Base-by-base conservation (phyloP, 2,329 filamentous ascomycete species). In the Paradendryphiella salina region DNA sequence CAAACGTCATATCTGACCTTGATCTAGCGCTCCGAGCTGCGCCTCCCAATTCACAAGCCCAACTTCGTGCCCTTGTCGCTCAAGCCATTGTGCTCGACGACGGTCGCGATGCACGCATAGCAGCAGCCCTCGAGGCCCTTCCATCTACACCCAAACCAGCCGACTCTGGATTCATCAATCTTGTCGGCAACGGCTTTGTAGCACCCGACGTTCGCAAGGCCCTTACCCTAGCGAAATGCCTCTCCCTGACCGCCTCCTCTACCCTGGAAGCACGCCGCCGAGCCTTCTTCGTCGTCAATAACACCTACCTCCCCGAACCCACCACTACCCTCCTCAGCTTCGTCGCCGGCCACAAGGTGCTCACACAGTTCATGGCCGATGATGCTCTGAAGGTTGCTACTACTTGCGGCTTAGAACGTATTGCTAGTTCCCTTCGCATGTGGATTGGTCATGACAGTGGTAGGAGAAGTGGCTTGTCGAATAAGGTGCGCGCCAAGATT, bases 31-130 rank as follows among this genome's bases (percentile, higher is more conserved):
- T 90, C 55, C 81, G 82, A 50, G 82, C 85, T 6, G 89, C 92
- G 0, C 93, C 93, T 0, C 84, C 87, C 31, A 88, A 88, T 10
- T 96, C 90, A 1, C 83, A 84, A 17, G 87, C 89, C 2, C 79
- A 83, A 43, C 76, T 81, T 9, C 77, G 84, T 36, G 80, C 82
- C 11, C 73, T 85, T 4, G 81, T 82, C 10, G 81, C 83, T 55
- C 82, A 82, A 63, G 80, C 83, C 6, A 76, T 86, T 2, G 77
- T 85, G 23, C 76, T 80, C n/a, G 79, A 82, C 44, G 70, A 77
- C 6, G 75, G 80, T 46, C 79, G 82, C 28, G 72, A 79, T 13
- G 59, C 70, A 18, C 79, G 80, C 59, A 80, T 85, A 37, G 70
- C 77, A 17, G 73, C 77, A 3, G 81, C 82, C 3, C 75, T 84